Evolutionary conservation across 768 basidiomycete genomes (phyloP), one percentile per base, ranked within the genome.

Genomic region (Agaricus blazei): DNA sequence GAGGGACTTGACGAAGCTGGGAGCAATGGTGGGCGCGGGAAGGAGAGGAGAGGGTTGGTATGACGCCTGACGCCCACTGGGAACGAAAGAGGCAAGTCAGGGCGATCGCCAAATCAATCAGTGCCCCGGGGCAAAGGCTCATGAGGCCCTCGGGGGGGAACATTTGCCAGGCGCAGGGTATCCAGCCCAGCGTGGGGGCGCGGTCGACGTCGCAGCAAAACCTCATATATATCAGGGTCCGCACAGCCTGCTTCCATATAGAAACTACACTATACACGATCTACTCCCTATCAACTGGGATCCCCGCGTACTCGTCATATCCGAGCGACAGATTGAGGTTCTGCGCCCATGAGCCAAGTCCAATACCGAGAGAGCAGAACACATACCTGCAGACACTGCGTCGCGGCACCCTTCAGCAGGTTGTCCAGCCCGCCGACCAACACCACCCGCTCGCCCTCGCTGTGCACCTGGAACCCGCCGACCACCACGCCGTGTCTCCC

Each of bases 391-490:
- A 99, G 67, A 69, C 96, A 98, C 70, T 99, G 97, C n/a, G 96
- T 98, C 15, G 97, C 97, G 48, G 97, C 97, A 6, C 97, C 97
- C 70, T 99, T 99, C 59, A 99, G 76, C 54, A 99, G 73, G 73
- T 99, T 99, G 67, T 99, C 97, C 64, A 99, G 72, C 0, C 94
- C 94, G 48, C 93, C 96, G 24, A 96, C 93, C n/a, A 98, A 82
- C 23, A 98, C 97, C 9, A 90, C 97, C 51, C 97, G 77, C 66
- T 92, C 89, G 1, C 92, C 90, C 43, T 82, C 82, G 59, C 85
- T 88, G 66, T 95, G 92, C 26, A 97, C 88, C 73, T 98, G 96
- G 69, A 94, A 85, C 3, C 97, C 96, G 54, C 97, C 97, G 37
- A 92, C 87, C 34, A 75, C 78, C 88, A 92, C 97, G 1, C 91